Percentiles rank a stretch among this genome's conserved stretches.
Evolutionary conservation across 1,139 yeast species (phyloP).

Genomic region (Saccharomyces hybrid): DNA sequence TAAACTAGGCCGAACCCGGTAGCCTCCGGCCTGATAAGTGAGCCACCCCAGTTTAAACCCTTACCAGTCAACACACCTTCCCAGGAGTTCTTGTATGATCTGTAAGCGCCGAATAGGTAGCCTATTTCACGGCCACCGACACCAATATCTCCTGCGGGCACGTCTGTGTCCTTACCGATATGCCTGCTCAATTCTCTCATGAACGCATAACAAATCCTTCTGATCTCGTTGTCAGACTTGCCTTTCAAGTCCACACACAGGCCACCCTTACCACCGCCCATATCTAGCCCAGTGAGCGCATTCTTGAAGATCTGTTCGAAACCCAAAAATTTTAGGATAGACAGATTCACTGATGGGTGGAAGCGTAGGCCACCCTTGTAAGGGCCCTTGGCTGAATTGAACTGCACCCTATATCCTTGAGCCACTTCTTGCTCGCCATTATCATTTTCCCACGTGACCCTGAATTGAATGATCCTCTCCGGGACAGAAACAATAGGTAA

Average conservation of each 20-base stretch:
- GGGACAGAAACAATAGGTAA: constrained; percentile 89
- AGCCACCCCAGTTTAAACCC: constrained; percentile 98
- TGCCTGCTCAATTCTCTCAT: constrained; percentile 93
- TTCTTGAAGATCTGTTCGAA: constrained; percentile 97
- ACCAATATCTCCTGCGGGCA: constrained; percentile 96
- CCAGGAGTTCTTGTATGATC: constrained; percentile 82
- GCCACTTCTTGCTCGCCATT: constrained; percentile 85
- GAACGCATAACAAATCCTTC: constrained; percentile 92
- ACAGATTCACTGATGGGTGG: constrained; percentile 93
- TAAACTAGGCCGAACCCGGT: constrained; percentile 96
- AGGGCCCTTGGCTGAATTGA: constrained; percentile 96
- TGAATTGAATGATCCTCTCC: constrained; percentile 91
- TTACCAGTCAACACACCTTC: constrained; percentile 97
- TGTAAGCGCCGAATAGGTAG: constrained; percentile 94
- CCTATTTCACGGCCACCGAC: constrained; percentile 92
- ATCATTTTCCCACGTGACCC: constrained; percentile 97
- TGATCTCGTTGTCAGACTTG: constrained; percentile 82
- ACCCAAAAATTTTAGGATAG: constrained; percentile 90
- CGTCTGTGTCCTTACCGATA: constrained; percentile 95
- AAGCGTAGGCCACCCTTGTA: constrained; percentile 98
- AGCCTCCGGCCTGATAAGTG: constrained; percentile 97
- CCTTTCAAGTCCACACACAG: constrained; percentile 96
- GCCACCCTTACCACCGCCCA: constrained; percentile 99
- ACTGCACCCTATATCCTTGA: constrained; percentile 96
- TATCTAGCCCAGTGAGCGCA: constrained; percentile 91